Evolutionary conservation across 2,329 filamentous ascomycete species (phyloP).

Genomic region (Aspergillus sp.): DNA sequence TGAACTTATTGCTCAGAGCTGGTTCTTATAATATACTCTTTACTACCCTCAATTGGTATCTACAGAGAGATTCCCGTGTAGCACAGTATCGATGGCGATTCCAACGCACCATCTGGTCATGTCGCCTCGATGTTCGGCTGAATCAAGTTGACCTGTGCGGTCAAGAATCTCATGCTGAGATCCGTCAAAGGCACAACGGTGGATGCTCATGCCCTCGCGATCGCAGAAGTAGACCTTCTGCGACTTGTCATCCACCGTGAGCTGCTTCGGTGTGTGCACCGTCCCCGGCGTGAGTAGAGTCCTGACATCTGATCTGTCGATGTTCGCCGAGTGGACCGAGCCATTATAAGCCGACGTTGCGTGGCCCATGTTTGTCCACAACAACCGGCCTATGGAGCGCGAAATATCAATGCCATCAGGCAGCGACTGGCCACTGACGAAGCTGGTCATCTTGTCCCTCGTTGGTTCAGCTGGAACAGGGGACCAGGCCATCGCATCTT

Average conservation of each 20-base stretch:
- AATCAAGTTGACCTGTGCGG: slow-evolving; percentile 28
- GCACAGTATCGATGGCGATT: slow-evolving; percentile 47
- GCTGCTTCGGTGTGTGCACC: slow-evolving; percentile 52
- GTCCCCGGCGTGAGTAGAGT: slow-evolving; percentile 45
- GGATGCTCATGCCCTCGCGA: slow-evolving; percentile 42
- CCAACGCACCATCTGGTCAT: slow-evolving; percentile 55
- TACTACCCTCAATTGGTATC: too few species aligned
- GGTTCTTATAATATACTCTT: too few species aligned
- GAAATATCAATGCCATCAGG: slow-evolving; percentile 51
- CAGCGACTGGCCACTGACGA: slow-evolving; percentile 23
- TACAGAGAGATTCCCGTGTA: slow-evolving; percentile 19
- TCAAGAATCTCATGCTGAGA: slow-evolving; percentile 38
- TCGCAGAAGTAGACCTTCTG: slow-evolving; percentile 44
- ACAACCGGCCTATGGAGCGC: slow-evolving; percentile 36
- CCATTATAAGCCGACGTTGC: slow-evolving; percentile 41
- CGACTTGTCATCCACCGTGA: slow-evolving; percentile 29
- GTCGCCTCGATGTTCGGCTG: slow-evolving; percentile 24
- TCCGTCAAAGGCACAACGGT: slow-evolving; percentile 38
- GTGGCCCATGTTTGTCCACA: slow-evolving; percentile 54
- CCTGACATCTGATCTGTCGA: slow-evolving; percentile 50
- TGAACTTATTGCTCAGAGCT: too few species aligned
- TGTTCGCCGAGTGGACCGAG: slow-evolving; percentile 42
- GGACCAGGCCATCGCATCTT: slow-evolving; percentile 18
- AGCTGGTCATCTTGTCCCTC: slow-evolving; percentile 10
- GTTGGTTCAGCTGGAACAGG: slow-evolving; percentile 21